A percentile compares a stretch with the other conserved stretches of the same genome.
phyloP scores from a whole-genome alignment of 768 basidiomycete genomes.

The Termitomyces titanicus region DNA sequence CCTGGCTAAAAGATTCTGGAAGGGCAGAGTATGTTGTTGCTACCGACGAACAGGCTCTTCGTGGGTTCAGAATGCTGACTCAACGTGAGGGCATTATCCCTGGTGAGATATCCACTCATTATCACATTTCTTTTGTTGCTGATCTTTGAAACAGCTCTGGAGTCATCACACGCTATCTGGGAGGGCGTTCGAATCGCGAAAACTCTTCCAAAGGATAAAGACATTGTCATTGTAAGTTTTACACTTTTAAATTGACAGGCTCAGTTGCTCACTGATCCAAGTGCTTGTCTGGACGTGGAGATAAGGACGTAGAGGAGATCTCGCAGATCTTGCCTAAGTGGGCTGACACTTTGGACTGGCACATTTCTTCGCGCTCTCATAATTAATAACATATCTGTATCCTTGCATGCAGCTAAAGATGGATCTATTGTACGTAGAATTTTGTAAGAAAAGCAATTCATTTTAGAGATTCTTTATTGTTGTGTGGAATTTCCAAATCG shows the following conservation, averaged over 20 bases:
- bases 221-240: slow-evolving; percentile 85
- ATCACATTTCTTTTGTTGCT: neutral
- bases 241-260: neutral
- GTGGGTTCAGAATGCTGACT: slow-evolving; percentile 89
- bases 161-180: slow-evolving; percentile 97
- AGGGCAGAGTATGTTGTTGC: slow-evolving; percentile 92
- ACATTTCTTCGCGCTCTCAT: slow-evolving; percentile 47
- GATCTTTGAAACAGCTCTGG: slow-evolving; percentile 59
- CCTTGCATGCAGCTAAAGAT: neutral
- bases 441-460: neutral
- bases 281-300: slow-evolving; percentile 94
- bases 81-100: slow-evolving; percentile 98
- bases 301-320: slow-evolving; percentile 98
- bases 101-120: slow-evolving; percentile 39
- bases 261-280: slow-evolving; percentile 23
- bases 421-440: neutral
- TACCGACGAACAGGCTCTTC: slow-evolving; percentile 90
- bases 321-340: slow-evolving; percentile 93
- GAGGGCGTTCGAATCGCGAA: slow-evolving; percentile 83
- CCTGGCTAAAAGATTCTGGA: slow-evolving; percentile 93
- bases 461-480: too few relatives aligned
- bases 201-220: slow-evolving; percentile 75
- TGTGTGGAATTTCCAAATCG: slow-evolving; percentile 8
- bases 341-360: slow-evolving; percentile 94
- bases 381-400: neutral